Percentiles rank a stretch among this genome's conserved stretches.
These are phyloP conservation scores for Mycena vulgaris DNA, from an alignment of 768 basidiomycete species.

Conservation along the genomic window DNA sequence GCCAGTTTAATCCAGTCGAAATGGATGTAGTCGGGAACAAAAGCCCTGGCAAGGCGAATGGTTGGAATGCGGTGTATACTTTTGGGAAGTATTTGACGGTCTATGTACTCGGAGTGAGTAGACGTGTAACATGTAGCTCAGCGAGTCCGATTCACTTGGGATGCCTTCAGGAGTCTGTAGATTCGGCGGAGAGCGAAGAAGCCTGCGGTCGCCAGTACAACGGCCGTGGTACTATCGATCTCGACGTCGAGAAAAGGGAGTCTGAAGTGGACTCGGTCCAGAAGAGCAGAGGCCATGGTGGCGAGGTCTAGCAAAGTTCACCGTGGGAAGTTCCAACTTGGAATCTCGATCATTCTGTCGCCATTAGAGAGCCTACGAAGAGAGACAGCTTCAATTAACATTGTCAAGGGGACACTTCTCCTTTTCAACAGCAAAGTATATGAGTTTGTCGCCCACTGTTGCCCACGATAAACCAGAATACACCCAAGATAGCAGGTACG, in stretches of 20 bases:
- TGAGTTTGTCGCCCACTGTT: too few relatives aligned
- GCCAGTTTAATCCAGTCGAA: conserved; percentile 47
- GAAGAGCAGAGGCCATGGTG: neutral
- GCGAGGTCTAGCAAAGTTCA: too few relatives aligned
- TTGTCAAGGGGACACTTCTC: too few relatives aligned
- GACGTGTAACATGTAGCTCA: too few relatives aligned
- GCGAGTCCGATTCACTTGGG: conserved; percentile 7
- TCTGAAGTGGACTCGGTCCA: neutral
- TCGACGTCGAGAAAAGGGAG: neutral
- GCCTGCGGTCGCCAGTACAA: neutral
- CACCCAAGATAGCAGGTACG: too few relatives aligned
- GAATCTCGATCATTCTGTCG: too few relatives aligned
- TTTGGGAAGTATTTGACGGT: conserved; percentile 41
- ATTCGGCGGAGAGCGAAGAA: conserved; percentile 9
- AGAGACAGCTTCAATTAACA: too few relatives aligned
- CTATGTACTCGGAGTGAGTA: neutral
- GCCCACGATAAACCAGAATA: too few relatives aligned
- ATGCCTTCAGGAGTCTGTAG: conserved; percentile 9
- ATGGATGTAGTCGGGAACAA: conserved; percentile 41
- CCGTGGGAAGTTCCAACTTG: too few relatives aligned
- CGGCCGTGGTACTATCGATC: neutral
- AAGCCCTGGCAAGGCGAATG: conserved; percentile 45
- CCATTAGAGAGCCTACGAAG: too few relatives aligned
- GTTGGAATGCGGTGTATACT: conserved; percentile 46
- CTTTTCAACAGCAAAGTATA: too few relatives aligned